phyloP scores from a whole-genome alignment of 2,329 filamentous ascomycete species.

The Aureobasidium namibiae region DNA sequence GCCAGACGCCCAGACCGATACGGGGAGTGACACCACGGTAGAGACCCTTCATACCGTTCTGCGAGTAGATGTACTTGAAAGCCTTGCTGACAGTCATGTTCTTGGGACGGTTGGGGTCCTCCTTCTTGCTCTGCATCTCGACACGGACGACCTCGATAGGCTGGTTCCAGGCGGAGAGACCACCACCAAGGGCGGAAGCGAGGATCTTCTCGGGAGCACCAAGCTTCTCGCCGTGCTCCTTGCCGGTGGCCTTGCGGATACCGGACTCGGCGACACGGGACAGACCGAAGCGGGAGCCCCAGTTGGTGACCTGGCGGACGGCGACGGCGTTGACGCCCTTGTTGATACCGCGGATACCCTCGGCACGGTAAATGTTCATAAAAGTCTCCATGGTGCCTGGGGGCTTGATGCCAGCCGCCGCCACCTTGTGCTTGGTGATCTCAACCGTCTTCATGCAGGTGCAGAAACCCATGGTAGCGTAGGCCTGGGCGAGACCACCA shows the following conservation, averaged over 20 bases:
- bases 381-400: conserved; percentile 92
- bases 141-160: conserved; percentile 99
- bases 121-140: conserved; percentile 99
- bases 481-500: conserved; percentile 93
- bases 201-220: conserved; percentile 77
- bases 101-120: conserved; percentile 95
- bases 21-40: conserved; percentile 93
- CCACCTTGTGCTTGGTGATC: conserved; percentile 97
- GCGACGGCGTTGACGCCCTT: conserved; percentile 97
- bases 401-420: conserved; percentile 70
- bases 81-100: conserved; percentile 93
- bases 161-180: conserved; percentile 96
- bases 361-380: conserved; percentile 90
- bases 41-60: conserved; percentile 81
- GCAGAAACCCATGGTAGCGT: conserved; percentile 99
- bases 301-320: conserved; percentile 98
- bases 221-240: conserved; percentile 73
- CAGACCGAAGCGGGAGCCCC: conserved; percentile 92
- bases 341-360: conserved; percentile 95
- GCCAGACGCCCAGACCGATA: conserved; percentile 94
- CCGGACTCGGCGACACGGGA: conserved; percentile 83
- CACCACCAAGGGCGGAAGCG: conserved; percentile 80
- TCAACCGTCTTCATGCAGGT: conserved; percentile 99
- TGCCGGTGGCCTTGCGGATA: conserved; percentile 70
- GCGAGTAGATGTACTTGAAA: conserved; percentile 76